Evolutionary conservation across 495 filamentous ascomycete genomes (phyloP), one percentile per base, ranked within the genome.

Genomic region (Aspergillus biplanus): DNA sequence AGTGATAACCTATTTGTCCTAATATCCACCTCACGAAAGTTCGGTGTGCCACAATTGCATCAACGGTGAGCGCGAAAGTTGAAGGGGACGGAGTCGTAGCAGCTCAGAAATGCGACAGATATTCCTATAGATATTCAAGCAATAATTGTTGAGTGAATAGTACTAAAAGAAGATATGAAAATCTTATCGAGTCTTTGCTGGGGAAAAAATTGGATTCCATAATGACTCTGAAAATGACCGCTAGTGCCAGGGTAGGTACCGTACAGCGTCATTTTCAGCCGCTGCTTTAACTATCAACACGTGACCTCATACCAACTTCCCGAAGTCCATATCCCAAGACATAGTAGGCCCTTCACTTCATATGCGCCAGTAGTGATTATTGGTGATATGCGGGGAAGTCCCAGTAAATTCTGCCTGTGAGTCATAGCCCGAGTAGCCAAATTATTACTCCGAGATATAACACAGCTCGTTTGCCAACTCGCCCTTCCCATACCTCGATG

Each of bases 261-360:
- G 21, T 21, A 54, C 27, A 54, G 27, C 13, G 11, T 54, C 27
- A 54, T 34, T 33, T 54, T 50, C 47, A 21, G 5, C 32, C 32
- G 52, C 52, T 54, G 52, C 52, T 54, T 54, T 54, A 34, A 34
- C 13, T 21, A 33, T n/a, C 13, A 16, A 12, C 54, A 57, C 54
- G 54, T 46, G 54, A 44, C 32, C 34, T 33, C 27, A 5, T 49
- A 15, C n/a, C 27, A 18, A n/a, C 21, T 50, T 6, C 5, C n/a
- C 27, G 39, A 12, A 11, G 8, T 0, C 11, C 11, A 44, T 15
- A 44, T 15, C 0, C 11, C 39, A 44, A 44, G 5, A 44, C 21
- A 44, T 44, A 7, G n/a, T n/a, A 44, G 39, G 39, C 39, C n/a
- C 39, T 44, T 11, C 39, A 44, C 11, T 6, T 44, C 37, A 8